Evolutionary conservation across 2,329 filamentous ascomycete genomes (phyloP).

Genomic region (Myrmaecium sp.): DNA sequence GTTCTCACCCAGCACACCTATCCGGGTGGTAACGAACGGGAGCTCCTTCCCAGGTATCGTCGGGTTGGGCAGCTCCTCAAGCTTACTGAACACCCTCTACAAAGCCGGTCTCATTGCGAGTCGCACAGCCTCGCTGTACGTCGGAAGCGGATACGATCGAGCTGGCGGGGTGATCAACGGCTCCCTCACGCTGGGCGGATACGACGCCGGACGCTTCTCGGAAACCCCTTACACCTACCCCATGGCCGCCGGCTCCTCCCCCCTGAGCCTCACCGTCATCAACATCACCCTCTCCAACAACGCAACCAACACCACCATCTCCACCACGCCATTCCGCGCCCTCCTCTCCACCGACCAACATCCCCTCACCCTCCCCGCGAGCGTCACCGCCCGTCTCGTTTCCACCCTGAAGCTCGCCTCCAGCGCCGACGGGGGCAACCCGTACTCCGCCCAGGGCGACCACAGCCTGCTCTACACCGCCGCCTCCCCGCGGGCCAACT

Average conservation of each 20-base stretch:
- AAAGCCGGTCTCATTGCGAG: constrained; percentile 19
- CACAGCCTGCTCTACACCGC: constrained; percentile 17
- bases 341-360: constrained; percentile 28
- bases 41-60: constrained; percentile 17
- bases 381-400: constrained; percentile 12
- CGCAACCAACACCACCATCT: constrained; percentile 5
- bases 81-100: constrained; percentile 21
- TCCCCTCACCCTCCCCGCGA: constrained; percentile 17
- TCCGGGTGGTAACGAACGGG: constrained; percentile 18
- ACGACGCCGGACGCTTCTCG: constrained; percentile 24
- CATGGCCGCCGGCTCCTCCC: constrained; percentile 15
- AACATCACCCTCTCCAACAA: constrained; percentile 21
- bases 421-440: constrained; percentile 12
- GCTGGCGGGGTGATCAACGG: constrained; percentile 25
- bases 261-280: constrained; percentile 22
- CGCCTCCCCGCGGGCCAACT: constrained; percentile 17
- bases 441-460: constrained; percentile 19
- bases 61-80: constrained; percentile 24
- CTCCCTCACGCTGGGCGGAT: constrained; percentile 27
- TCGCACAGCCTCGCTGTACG: constrained; percentile 26
- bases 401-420: constrained; percentile 16
- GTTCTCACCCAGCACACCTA: constrained; percentile 15
- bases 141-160: constrained; percentile 24
- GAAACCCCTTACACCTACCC: constrained; percentile 16
- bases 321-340: constrained; percentile 3